Evolutionary conservation across 371 early-diverging fungal species (phyloP).

Genomic region (Zopfochytrium polystomum): DNA sequence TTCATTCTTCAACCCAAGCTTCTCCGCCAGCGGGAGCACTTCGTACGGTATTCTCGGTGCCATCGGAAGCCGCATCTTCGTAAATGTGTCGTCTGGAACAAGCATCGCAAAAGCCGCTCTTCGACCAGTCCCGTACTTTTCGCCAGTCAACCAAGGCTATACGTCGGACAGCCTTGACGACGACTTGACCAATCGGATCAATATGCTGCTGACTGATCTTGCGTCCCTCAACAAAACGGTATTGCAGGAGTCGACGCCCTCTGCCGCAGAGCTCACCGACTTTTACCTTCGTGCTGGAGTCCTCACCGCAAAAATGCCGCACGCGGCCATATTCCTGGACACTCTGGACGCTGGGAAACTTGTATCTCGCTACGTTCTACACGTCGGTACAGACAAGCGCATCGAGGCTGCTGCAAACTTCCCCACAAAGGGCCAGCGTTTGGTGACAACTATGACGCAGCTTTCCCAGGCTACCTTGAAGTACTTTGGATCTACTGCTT

Average conservation of each 20-base stretch:
- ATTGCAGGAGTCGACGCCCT: not conserved
- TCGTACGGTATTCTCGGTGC: constrained; percentile 26
- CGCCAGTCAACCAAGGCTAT: constrained; percentile 18
- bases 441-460: constrained; percentile 49
- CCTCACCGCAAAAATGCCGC: constrained; percentile 45
- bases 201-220: constrained; percentile 1
- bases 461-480: constrained; percentile 53
- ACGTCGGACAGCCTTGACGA: too few species aligned
- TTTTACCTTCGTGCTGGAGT: constrained; percentile 8
- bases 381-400: constrained; percentile 56
- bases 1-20: too few species aligned
- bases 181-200: constrained; percentile 6
- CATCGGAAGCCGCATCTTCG: constrained; percentile 26
- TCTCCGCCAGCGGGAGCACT: too few species aligned
- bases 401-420: constrained; percentile 47
- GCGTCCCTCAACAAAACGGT: constrained; percentile 29
- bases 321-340: constrained; percentile 53
- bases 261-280: not conserved
- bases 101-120: not conserved
- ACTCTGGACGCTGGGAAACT: constrained; percentile 35
- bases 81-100: constrained; percentile 13
- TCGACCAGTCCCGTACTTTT: constrained; percentile 22
- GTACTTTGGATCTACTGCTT: constrained; percentile 28
- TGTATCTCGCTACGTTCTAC: constrained; percentile 28
- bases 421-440: constrained; percentile 53